A percentile compares a stretch with the other conserved stretches of the same genome.
Conservation (phyloP, 2,329 filamentous ascomycete species). For the Colletotrichum ledebouriae region DNA sequence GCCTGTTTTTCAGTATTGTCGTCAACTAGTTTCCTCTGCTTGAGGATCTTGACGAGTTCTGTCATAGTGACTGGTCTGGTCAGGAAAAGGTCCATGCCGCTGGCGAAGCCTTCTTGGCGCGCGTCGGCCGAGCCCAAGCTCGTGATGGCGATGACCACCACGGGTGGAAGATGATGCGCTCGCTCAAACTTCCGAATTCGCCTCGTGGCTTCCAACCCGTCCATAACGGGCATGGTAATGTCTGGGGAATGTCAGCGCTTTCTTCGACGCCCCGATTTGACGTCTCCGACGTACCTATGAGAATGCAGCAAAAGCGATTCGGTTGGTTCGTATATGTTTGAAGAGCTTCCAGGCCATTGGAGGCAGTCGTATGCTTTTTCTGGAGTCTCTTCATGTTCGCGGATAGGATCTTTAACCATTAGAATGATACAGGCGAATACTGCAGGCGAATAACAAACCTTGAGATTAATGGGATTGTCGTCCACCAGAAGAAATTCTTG, state of each 20-base stretch:
- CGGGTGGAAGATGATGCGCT: constrained; percentile 52
- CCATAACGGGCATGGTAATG: constrained; percentile 62
- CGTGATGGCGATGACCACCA: constrained; percentile 60
- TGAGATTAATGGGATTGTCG: constrained; percentile 54
- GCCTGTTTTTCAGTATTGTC: constrained; percentile 27
- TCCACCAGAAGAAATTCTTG: constrained; percentile 51
- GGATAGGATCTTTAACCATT: constrained; percentile 48
- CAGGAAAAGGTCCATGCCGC: constrained; percentile 60
- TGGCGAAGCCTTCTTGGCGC: constrained; percentile 59
- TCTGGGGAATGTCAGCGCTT: constrained; percentile 46
- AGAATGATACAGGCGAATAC: background rate
- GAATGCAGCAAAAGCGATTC: constrained; percentile 39
- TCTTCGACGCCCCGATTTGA: constrained; percentile 23
- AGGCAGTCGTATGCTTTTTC: constrained; percentile 53
- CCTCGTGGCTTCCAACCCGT: constrained; percentile 56
- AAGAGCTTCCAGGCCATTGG: constrained; percentile 60
- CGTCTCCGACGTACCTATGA: constrained; percentile 34
- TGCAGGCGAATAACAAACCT: constrained; percentile 23
- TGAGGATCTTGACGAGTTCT: constrained; percentile 47
- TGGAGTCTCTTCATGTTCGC: constrained; percentile 54
- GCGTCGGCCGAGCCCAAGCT: constrained; percentile 58
- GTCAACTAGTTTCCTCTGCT: constrained; percentile 33
- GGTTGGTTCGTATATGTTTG: constrained; percentile 44
- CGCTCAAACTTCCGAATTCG: constrained; percentile 58
- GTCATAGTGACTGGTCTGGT: constrained; percentile 59